Evolutionary conservation across 148 eudicot species (phyloP).

Genomic region (Dysphania ambrosioides): DNA sequence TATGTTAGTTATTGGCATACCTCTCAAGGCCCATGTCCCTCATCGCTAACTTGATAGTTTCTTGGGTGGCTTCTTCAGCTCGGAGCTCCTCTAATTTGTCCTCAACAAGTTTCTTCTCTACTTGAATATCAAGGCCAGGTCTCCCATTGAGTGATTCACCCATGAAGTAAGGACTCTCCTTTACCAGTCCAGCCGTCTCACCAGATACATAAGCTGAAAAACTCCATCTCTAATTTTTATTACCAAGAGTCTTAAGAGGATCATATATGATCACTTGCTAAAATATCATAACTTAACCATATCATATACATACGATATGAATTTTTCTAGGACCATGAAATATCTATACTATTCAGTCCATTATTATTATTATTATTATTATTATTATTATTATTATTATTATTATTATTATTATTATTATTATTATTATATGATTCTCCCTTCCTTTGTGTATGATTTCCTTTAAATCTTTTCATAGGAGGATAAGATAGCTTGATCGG

Average conservation of each 20-base stretch:
- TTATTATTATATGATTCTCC: too few relatives aligned
- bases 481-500: too few relatives aligned
- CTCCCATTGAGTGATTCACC: constrained; percentile 44
- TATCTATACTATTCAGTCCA: too few relatives aligned
- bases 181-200: constrained; percentile 40
- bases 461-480: too few relatives aligned
- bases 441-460: too few relatives aligned
- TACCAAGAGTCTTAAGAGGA: background rate
- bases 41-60: constrained; percentile 35
- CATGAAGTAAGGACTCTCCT: constrained; percentile 37
- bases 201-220: constrained; percentile 51
- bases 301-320: too few relatives aligned
- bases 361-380: too few relatives aligned
- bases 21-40: constrained; percentile 62
- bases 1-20: constrained; percentile 21
- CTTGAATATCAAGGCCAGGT: constrained; percentile 37
- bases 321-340: too few relatives aligned
- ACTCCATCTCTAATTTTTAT: background rate
- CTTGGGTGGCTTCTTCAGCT: constrained; percentile 25
- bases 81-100: constrained; percentile 36
- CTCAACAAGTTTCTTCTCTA: constrained; percentile 41
- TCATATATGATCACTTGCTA: background rate
- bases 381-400: too few relatives aligned
- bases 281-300: too few relatives aligned
- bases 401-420: too few relatives aligned